Base-by-base conservation (phyloP, 495 filamentous ascomycete genomes). In the Terfezia claveryi region DNA sequence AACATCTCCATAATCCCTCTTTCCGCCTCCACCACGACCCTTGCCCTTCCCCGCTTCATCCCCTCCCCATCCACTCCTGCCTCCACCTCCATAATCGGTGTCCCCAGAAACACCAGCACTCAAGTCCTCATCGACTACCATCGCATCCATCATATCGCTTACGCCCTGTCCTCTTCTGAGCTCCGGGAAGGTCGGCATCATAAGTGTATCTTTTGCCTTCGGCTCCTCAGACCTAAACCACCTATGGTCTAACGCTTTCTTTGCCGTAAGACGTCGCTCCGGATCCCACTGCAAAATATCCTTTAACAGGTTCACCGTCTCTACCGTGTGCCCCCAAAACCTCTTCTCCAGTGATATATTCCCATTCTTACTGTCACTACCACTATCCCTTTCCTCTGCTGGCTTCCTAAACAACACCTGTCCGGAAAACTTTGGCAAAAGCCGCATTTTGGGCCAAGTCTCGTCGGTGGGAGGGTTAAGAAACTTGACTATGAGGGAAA, bases 171-270 rank as follows among this genome's bases (percentile, higher is more conserved):
- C 57, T 37, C 72, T 72, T 20, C 70, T 62, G 8, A 71, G 61
- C 56, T 72, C 70, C 4, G 68, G 70, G 53, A 71, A 72, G 0
- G 70, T 72, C 36, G 72, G 70, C 14, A 72, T 63, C 44, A 72
- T 53, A 36, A 69, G 66, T 37, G 57, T 62, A 9, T 63, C 63
- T 49, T 68, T 62, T 2, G 71, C 64, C 12, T 66, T 63, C 1
- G 70, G 70, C 54, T 65, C 66, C 50, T 72, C 70, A 38, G 56
- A 58, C 14, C 59, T 65, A 44, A 66, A 66, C 52, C 64, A 66
- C 38, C 58, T 37, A 54, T 65, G 60, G 20, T 57, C 57, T 27
- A 66, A 44, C 27, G 63, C 63, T 37, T 57, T 50, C 10, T 36
- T 36, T 3, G 63, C 63, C 2, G 55, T 61, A 27, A 62, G 62